Percentiles rank a stretch among this genome's conserved stretches.
phyloP scores from a whole-genome alignment of 345 rosid genomes.

The Dimocarpus longan region DNA sequence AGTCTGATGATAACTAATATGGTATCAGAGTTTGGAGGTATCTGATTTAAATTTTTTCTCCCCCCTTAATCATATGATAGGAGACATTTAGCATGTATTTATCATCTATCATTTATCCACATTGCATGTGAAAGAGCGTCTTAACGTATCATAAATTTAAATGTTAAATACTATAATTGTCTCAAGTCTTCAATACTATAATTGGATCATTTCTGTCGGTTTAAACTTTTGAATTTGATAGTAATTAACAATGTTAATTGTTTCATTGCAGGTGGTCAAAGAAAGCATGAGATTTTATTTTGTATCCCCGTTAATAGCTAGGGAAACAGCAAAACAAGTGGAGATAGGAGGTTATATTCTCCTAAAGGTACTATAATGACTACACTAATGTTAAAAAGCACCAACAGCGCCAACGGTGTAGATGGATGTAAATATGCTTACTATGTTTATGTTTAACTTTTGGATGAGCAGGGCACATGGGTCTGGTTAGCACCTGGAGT shows the following conservation, averaged over 20 bases:
- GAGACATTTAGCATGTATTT: too few relatives aligned
- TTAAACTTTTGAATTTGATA: neutral
- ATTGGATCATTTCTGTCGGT: too few relatives aligned
- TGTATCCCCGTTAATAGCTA: constrained; percentile 86
- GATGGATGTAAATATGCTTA: neutral
- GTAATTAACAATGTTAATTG: neutral
- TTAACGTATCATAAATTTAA: too few relatives aligned
- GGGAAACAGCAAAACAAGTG: constrained; percentile 78
- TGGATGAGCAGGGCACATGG: constrained; percentile 74
- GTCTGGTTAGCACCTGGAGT: constrained; percentile 93
- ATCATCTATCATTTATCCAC: too few relatives aligned
- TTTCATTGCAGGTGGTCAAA: constrained; percentile 63
- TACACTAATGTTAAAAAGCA: neutral
- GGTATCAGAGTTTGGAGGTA: too few relatives aligned
- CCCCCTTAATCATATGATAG: too few relatives aligned
- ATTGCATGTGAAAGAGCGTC: too few relatives aligned
- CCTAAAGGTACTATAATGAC: constrained; percentile 61
- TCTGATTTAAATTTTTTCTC: too few relatives aligned
- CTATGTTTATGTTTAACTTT: neutral
- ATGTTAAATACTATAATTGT: too few relatives aligned
- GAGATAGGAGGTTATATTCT: constrained; percentile 83
- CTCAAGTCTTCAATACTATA: too few relatives aligned
- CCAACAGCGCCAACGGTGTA: neutral
- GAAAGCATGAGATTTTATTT: constrained; percentile 82
- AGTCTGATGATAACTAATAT: too few relatives aligned